Evolutionary conservation across 257 asterid genomes (phyloP), one percentile per base, ranked within the genome.

Genomic region (Gentiana macrophylla): DNA sequence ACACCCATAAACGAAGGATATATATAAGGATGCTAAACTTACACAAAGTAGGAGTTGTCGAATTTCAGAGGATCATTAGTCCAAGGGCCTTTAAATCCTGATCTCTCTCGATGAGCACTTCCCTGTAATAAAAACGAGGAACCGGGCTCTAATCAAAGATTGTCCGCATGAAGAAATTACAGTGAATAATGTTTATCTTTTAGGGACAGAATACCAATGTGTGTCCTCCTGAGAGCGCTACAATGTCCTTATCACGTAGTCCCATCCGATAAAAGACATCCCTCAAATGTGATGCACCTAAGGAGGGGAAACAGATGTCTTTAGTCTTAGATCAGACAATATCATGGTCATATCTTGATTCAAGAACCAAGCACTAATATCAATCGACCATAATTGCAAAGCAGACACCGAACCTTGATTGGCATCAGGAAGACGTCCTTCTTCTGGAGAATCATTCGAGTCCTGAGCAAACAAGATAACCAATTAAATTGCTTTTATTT

Each of bases 61-160:
- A 91, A 91, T 78, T 79, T 84, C 56, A 73, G 80, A 70, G 95
- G 95, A 47, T 86, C 87, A 1, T 43, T 62, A 6, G 98, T 91
- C 98, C 98, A 91, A 41, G 95, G 84, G 56, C 98, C 96, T 43
- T 84, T 92, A 65, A 86, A 91, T 52, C 89, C 95, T 43, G 98
- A 86, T 56, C 98, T 77, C 41, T 86, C 98, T 12, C 41, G 72
- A 55, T 86, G 98, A 51, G 91, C 95, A 68, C 72, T 84, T 57
- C 98, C 98, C 98, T 90, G 65, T 56, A 62, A 32, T 32, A 54
- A 38, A 32, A 9, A 50, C 10, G 32, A 7, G 49, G 4, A 12
- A 4, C 24, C 15, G 5, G 46, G 50, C 35, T 52, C 2, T 12
- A 8, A 43, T 4, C 41, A 52, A 10, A 43, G 41, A 0, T 61